phyloP scores from a whole-genome alignment of 768 basidiomycete species.

The Cyclocybe aegerita region DNA sequence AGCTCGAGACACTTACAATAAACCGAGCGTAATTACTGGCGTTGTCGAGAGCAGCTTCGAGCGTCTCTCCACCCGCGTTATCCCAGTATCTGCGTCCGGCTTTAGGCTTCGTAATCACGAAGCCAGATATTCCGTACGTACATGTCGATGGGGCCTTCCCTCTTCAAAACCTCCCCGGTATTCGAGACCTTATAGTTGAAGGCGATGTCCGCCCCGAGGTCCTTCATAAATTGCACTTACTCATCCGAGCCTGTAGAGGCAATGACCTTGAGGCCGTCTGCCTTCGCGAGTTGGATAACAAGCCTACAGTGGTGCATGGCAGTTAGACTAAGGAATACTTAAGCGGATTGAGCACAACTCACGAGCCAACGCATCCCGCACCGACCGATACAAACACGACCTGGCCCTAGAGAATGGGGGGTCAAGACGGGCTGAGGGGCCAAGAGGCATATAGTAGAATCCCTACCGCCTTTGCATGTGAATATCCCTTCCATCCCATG shows the following conservation, averaged over 20 bases:
- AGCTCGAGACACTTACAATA: conserved; percentile 34
- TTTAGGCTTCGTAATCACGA: background rate
- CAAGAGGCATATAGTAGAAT: background rate
- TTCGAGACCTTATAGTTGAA: conserved; percentile 73
- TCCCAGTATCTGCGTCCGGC: conserved; percentile 45
- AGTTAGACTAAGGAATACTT: background rate
- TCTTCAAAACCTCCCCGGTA: conserved; percentile 48
- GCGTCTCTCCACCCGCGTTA: conserved; percentile 57
- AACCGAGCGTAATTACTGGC: conserved; percentile 47
- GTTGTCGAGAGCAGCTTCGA: conserved; percentile 54
- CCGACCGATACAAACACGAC: conserved; percentile 40
- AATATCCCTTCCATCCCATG: conserved; percentile 39
- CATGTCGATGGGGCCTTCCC: conserved; percentile 53
- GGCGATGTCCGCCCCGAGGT: conserved; percentile 64
- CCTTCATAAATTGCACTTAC: conserved; percentile 61
- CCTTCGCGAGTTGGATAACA: conserved; percentile 52
- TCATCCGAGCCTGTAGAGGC: conserved; percentile 71
- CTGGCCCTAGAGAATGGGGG: conserved; percentile 29
- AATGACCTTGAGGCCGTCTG: conserved; percentile 62
- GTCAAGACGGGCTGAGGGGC: background rate
- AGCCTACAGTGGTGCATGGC: conserved; percentile 24
- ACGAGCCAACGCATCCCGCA: conserved; percentile 62
- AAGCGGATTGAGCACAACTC: conserved; percentile 17
- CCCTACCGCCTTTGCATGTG: conserved; percentile 36
- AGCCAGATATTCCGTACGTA: conserved; percentile 18